These are phyloP conservation scores for Chionographis japonica DNA, from an alignment of 106 monocot genomes.

Conservation along the genomic window DNA sequence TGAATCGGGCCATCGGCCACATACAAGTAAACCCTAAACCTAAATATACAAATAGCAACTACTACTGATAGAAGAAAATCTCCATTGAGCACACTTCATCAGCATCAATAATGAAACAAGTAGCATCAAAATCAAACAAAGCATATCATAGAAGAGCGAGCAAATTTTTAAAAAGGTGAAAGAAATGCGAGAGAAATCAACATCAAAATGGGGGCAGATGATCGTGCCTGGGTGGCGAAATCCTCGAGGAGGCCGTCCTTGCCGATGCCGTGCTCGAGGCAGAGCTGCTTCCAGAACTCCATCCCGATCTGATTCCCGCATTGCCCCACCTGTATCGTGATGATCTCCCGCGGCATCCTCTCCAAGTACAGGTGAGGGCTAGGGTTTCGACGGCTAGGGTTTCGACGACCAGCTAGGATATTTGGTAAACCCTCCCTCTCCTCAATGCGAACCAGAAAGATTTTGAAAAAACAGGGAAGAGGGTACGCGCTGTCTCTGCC, in stretches of 20 bases:
- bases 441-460: too few species aligned
- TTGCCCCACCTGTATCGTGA: slow-evolving; percentile 99
- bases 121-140: too few species aligned
- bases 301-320: slow-evolving; percentile 99
- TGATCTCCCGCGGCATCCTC: slow-evolving; percentile 98
- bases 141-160: background rate
- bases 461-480: too few species aligned
- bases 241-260: slow-evolving; percentile 99
- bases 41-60: too few species aligned
- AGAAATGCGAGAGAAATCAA: too few species aligned
- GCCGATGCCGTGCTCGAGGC: slow-evolving; percentile 99
- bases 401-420: background rate
- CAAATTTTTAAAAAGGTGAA: background rate
- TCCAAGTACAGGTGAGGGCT: background rate
- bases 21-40: too few species aligned
- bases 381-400: background rate
- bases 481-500: too few species aligned
- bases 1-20: too few species aligned
- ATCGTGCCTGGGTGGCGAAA: slow-evolving; percentile 74
- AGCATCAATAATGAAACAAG: too few species aligned
- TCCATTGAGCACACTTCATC: too few species aligned
- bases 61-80: too few species aligned
- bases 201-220: background rate
- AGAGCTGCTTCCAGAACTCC: slow-evolving; percentile 99
- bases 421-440: too few species aligned